Conservation (phyloP, 2,329 filamentous ascomycete species). For the Botryosphaeria agaves region DNA sequence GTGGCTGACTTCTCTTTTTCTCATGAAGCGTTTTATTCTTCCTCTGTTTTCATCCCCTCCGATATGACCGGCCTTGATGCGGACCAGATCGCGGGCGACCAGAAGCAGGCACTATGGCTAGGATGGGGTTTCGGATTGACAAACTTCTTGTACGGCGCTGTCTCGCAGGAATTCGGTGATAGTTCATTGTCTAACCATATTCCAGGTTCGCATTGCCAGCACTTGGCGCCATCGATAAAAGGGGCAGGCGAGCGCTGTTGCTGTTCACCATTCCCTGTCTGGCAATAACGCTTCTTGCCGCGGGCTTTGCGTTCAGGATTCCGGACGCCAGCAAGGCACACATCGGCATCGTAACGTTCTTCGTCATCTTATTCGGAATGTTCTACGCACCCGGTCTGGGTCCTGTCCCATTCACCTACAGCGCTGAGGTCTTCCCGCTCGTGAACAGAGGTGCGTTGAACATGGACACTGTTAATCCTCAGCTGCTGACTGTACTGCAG, state of each 20-base stretch:
- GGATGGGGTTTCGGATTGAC: slow-evolving; percentile 12
- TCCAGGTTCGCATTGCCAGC: slow-evolving; percentile 2
- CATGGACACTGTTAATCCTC: too few species aligned
- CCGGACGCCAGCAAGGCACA: slow-evolving; percentile 20
- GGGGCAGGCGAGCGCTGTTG: slow-evolving; percentile 1
- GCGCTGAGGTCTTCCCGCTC: slow-evolving; percentile 50
- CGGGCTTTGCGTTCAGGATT: slow-evolving; percentile 36
- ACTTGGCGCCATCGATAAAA: slow-evolving; percentile 1
- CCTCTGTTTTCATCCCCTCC: slow-evolving; percentile 9
- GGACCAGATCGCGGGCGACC: slow-evolving; percentile 2
- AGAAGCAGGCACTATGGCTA: slow-evolving; percentile 8
- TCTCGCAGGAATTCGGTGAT: too few species aligned
- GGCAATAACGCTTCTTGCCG: slow-evolving; percentile 28
- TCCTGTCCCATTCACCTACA: slow-evolving; percentile 38
- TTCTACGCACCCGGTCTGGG: slow-evolving; percentile 25
- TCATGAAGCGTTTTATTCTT: slow-evolving; percentile 9
- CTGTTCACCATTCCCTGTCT: slow-evolving; percentile 30
- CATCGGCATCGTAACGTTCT: slow-evolving; percentile 34
- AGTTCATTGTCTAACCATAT: neutral
- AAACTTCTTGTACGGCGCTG: slow-evolving; percentile 6
- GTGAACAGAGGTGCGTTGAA: slow-evolving; percentile 29
- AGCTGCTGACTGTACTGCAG: slow-evolving; percentile 4
- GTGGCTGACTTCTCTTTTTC: slow-evolving; percentile 1
- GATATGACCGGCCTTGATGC: slow-evolving; percentile 3
- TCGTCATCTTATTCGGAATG: slow-evolving; percentile 36